Conservation (phyloP, 345 rosid species). For the Linum trigynum region DNA sequence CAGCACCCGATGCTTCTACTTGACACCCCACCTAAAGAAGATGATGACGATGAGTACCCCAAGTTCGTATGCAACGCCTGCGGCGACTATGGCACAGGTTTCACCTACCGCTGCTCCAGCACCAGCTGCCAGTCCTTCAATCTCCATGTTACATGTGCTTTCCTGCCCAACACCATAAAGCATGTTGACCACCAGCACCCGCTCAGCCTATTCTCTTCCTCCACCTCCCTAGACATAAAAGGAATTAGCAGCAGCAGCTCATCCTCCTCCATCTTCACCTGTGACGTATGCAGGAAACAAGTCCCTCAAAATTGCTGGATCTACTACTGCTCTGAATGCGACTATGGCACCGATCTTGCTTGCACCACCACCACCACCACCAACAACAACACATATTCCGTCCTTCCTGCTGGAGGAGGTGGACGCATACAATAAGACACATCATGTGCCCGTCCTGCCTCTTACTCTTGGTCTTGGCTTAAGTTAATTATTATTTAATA, state of each 20-base stretch:
- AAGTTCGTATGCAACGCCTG: constrained; percentile 12
- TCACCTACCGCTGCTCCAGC: constrained; percentile 7
- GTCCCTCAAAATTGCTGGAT: constrained; percentile 12
- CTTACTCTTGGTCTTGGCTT: no score
- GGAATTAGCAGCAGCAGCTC: neutral
- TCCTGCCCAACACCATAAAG: constrained; percentile 13
- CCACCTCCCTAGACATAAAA: neutral
- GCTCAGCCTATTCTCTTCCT: neutral
- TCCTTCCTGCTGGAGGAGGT: no score
- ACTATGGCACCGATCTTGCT: constrained; percentile 11
- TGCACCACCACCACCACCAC: neutral
- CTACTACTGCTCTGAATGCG: constrained; percentile 14
- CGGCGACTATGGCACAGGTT: constrained; percentile 14
- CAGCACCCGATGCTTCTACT: constrained; percentile 9
- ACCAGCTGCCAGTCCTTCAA: neutral
- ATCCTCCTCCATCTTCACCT: neutral
- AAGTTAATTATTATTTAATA: no score
- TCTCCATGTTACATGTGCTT: constrained; percentile 20
- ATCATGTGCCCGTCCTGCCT: no score
- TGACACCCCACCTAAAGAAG: neutral
- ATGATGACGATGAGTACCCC: neutral
- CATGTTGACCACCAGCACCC: constrained; percentile 15
- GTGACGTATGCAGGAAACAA: constrained; percentile 5
- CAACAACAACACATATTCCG: no score
- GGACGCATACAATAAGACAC: no score